Percentiles rank a stretch among this genome's conserved stretches.
phyloP scores from a whole-genome alignment of 805 yeast genomes.

The Clavispora santaluciae region DNA sequence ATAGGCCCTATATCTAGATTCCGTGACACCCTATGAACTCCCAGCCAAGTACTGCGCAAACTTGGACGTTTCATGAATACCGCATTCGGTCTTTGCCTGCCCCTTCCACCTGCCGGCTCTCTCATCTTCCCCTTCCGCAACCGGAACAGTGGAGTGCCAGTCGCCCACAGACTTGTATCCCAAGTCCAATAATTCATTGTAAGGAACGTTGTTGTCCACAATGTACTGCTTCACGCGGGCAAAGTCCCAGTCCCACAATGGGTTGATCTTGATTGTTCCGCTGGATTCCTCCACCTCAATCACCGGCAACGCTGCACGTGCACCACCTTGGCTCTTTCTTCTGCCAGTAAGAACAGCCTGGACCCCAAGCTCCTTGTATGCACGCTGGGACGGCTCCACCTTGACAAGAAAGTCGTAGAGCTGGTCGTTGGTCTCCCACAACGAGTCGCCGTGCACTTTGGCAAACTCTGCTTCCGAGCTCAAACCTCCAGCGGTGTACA shows the following conservation, averaged over 20 bases:
- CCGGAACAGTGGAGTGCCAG: slow-evolving; percentile 91
- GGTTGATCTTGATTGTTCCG: slow-evolving; percentile 80
- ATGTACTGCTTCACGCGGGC: slow-evolving; percentile 65
- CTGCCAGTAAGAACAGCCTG: slow-evolving; percentile 89
- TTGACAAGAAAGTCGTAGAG: slow-evolving; percentile 82
- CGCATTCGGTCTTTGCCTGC: slow-evolving; percentile 87
- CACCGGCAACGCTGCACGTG: slow-evolving; percentile 64
- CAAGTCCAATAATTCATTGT: slow-evolving; percentile 73
- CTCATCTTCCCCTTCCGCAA: slow-evolving; percentile 88
- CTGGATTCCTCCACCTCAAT: slow-evolving; percentile 70
- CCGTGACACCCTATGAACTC: not conserved
- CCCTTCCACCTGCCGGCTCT: slow-evolving; percentile 98
- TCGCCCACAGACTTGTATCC: slow-evolving; percentile 94
- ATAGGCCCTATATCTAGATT: too few relatives aligned
- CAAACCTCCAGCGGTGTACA: slow-evolving; percentile 62
- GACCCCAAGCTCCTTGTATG: slow-evolving; percentile 68
- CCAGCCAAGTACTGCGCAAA: slow-evolving; percentile 54
- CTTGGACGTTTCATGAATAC: slow-evolving; percentile 79
- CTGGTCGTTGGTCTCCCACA: slow-evolving; percentile 82
- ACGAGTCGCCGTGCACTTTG: slow-evolving; percentile 59
- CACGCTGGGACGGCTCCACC: slow-evolving; percentile 88
- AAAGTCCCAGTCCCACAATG: slow-evolving; percentile 81
- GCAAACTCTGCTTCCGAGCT: slow-evolving; percentile 59
- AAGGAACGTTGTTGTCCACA: slow-evolving; percentile 70
- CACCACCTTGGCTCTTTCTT: slow-evolving; percentile 85